These are phyloP conservation scores for Citeromyces nyonsensis DNA, from an alignment of 805 yeast species.

Conservation along the genomic window DNA sequence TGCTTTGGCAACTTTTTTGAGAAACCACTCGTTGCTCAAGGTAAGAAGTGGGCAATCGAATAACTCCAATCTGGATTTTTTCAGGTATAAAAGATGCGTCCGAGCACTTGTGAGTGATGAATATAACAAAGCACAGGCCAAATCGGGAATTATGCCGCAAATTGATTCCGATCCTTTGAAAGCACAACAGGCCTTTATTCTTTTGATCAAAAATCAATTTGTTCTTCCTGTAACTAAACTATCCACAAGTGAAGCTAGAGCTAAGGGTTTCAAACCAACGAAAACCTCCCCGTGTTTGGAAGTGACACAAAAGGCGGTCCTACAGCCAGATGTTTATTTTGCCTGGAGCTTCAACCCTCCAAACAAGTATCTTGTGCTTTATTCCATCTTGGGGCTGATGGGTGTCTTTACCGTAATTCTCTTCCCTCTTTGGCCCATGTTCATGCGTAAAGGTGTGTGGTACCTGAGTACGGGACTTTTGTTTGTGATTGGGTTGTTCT, in stretches of 20 bases:
- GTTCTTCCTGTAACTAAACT: slow-evolving; percentile 67
- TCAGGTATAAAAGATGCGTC: slow-evolving; percentile 70
- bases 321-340: slow-evolving; percentile 56
- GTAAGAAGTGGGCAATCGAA: slow-evolving; percentile 71
- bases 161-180: slow-evolving; percentile 30
- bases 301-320: slow-evolving; percentile 37
- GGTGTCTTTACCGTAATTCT: slow-evolving; percentile 49
- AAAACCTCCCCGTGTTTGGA: slow-evolving; percentile 47
- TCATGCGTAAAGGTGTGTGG: slow-evolving; percentile 86
- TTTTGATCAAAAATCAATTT: slow-evolving; percentile 57
- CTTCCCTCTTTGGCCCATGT: slow-evolving; percentile 92
- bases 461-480: slow-evolving; percentile 67
- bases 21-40: slow-evolving; percentile 53
- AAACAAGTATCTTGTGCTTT: slow-evolving; percentile 44
- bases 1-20: slow-evolving; percentile 57
- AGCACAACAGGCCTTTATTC: slow-evolving; percentile 48
- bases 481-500: slow-evolving; percentile 60
- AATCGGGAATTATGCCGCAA: slow-evolving; percentile 19
- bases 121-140: slow-evolving; percentile 34
- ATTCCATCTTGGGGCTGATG: slow-evolving; percentile 50
- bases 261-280: slow-evolving; percentile 46
- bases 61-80: slow-evolving; percentile 63
- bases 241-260: slow-evolving; percentile 50
- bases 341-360: slow-evolving; percentile 74
- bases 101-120: slow-evolving; percentile 67